Conservation (phyloP, 257 asterid species). For the Fraxinus excelsior region DNA sequence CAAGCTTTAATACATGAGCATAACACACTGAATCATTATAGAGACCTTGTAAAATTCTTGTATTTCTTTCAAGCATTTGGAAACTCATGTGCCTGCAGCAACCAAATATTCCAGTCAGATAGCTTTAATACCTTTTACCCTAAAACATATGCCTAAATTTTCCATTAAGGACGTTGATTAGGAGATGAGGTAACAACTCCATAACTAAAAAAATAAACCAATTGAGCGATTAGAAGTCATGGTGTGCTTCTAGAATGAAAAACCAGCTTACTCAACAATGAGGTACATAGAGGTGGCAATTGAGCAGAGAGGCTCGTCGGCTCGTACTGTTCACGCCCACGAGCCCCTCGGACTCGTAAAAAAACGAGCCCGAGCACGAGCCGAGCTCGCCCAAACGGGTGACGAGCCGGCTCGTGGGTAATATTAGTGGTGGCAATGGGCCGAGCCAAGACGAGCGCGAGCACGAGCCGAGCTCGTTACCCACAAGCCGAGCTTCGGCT, state of each 20-base stretch:
- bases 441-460: no score
- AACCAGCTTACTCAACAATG: slow-evolving; percentile 16
- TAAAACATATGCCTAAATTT: slow-evolving; percentile 27
- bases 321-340: no score
- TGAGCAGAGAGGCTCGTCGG: no score
- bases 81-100: slow-evolving; percentile 99
- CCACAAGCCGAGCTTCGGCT: no score
- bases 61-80: slow-evolving; percentile 81
- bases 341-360: no score
- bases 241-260: slow-evolving; percentile 7
- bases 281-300: no score
- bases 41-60: slow-evolving; percentile 71
- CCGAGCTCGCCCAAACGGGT: no score
- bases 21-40: slow-evolving; percentile 47
- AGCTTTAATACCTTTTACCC: slow-evolving; percentile 46
- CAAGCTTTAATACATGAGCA: slow-evolving; percentile 31
- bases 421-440: no score
- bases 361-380: no score
- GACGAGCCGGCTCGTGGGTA: no score
- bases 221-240: slow-evolving; percentile 19
- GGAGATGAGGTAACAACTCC: slow-evolving; percentile 19
- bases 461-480: no score
- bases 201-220: slow-evolving; percentile 25
- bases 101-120: slow-evolving; percentile 86
- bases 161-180: slow-evolving; percentile 22